Evolutionary conservation across 768 basidiomycete genomes (phyloP).

Genomic region (Podaxis sp.): DNA sequence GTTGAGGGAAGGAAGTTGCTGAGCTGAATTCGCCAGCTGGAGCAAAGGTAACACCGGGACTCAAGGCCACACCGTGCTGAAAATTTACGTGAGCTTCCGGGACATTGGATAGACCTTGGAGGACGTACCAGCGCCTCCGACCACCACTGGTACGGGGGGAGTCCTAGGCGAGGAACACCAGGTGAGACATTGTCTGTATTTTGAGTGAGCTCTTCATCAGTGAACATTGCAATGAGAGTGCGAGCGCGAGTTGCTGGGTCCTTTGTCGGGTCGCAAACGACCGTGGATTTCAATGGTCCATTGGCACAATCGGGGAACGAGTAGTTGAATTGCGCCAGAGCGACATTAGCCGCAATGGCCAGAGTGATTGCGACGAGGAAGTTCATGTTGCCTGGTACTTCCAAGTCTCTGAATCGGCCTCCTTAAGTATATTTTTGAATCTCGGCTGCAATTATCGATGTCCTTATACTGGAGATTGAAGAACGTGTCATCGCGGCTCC

Average conservation of each 20-base stretch:
- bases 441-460: neutral
- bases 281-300: slow-evolving; percentile 39
- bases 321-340: slow-evolving; percentile 19
- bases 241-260: slow-evolving; percentile 42
- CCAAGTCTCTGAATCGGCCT: neutral
- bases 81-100: neutral
- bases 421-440: slow-evolving; percentile 1
- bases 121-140: slow-evolving; percentile 48
- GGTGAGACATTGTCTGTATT: slow-evolving; percentile 47
- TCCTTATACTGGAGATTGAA: neutral
- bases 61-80: slow-evolving; percentile 51
- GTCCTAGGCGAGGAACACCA: slow-evolving; percentile 50
- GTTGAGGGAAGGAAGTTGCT: slow-evolving; percentile 56
- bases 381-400: slow-evolving; percentile 1
- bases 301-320: slow-evolving; percentile 46
- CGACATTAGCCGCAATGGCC: neutral
- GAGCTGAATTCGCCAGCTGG: slow-evolving; percentile 46
- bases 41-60: slow-evolving; percentile 50
- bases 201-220: slow-evolving; percentile 43
- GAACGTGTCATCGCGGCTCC: neutral
- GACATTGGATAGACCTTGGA: neutral
- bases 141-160: slow-evolving; percentile 60
- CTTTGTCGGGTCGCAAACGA: slow-evolving; percentile 43
- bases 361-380: neutral
- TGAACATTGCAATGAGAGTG: slow-evolving; percentile 46